phyloP scores from a whole-genome alignment of 805 yeast species.

The Priceomyces castillae region DNA sequence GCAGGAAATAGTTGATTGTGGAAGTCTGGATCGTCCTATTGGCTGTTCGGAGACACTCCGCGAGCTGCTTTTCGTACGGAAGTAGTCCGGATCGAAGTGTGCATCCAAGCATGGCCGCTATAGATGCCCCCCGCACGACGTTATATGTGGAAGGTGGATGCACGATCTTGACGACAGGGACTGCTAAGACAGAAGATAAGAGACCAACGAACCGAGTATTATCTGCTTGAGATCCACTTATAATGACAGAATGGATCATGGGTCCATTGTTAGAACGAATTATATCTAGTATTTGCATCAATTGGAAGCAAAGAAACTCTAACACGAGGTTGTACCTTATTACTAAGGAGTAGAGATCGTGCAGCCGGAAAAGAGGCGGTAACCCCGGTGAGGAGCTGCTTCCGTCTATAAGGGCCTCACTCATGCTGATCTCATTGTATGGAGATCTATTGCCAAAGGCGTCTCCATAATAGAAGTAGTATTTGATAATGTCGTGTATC shows the following conservation, averaged over 20 bases:
- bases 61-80: neutral
- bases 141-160: conserved; percentile 7
- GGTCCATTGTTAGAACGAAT: conserved; percentile 19
- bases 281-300: conserved; percentile 32
- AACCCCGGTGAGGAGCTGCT: conserved; percentile 16
- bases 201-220: conserved; percentile 39
- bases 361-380: conserved; percentile 6
- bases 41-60: neutral
- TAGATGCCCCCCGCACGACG: conserved; percentile 14
- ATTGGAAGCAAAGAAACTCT: conserved; percentile 54
- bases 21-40: neutral
- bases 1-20: neutral
- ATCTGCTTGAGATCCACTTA: conserved; percentile 55
- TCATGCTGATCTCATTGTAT: conserved; percentile 46
- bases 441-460: conserved; percentile 60
- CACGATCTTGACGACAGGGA: conserved; percentile 1
- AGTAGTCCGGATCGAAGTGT: neutral
- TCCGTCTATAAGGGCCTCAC: conserved; percentile 51
- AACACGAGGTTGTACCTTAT: conserved; percentile 44
- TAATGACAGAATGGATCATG: conserved; percentile 29
- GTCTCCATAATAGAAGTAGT: conserved; percentile 53
- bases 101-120: conserved; percentile 8
- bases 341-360: conserved; percentile 17
- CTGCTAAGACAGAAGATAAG: neutral
- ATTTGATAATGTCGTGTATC: conserved; percentile 25